Evolutionary conservation across 371 early-diverging fungal genomes (phyloP), one percentile per base, ranked within the genome.

Genomic region (Rhizopus sp.): DNA sequence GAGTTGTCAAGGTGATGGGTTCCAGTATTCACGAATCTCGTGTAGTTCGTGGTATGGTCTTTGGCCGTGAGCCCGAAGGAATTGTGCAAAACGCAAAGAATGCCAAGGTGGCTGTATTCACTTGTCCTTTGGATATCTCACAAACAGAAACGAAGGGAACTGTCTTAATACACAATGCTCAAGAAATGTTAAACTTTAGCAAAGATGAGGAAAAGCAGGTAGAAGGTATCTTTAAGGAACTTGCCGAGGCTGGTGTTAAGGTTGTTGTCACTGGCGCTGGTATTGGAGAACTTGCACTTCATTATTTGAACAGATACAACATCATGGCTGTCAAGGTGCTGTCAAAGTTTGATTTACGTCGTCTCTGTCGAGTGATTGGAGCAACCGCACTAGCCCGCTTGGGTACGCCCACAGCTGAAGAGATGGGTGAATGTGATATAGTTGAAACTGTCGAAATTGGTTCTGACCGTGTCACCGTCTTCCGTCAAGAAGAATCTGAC

Each of bases 121-220:
- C 96, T 39, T 98, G 98, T 72, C 91, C 96, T 9, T 79, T 99
- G 56, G 99, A 98, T 68, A 89, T 97, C 59, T 80, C 91, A 15
- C 89, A 95, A 71, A 97, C 99, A 31, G 99, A 99, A 73, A 99
- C 99, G 55, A 99, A 99, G 85, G 99, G 99, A 44, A 99, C 99
- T 5, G 98, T 99, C 39, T 81, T 99, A 69, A 90, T 99, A 68
- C 91, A 94, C 64, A 97, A 92, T 69, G 99, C 99, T 53, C 82
- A 90, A 56, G 99, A 99, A 70, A 93, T 99, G 93, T 82, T 97
- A 41, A 89, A 89, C 70, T 99, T 97, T 72, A 90, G 92, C 58
- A 95, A 93, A 77, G 99, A 96, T 50, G 99, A 92, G 68, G 91
- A 91, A 71, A 78, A 83, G 63, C 87, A 88, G 59, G 79, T 92